phyloP scores from a whole-genome alignment of 164 flowering plant genomes.

The Brasenia schreberi region DNA sequence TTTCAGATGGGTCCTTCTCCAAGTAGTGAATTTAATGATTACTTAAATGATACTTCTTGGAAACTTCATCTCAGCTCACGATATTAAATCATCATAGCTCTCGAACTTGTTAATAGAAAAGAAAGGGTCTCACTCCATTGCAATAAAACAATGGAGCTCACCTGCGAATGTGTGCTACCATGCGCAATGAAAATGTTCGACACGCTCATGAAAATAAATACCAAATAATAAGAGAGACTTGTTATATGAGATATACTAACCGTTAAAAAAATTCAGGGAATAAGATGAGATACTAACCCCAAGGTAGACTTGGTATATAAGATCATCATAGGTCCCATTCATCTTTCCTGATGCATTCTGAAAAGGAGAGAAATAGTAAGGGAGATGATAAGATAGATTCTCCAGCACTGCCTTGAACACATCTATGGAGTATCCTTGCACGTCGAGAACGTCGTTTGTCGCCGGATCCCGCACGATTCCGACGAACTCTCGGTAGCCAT shows the following conservation, averaged over 20 bases:
- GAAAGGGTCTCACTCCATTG: too few relatives aligned
- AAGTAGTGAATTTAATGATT: not conserved
- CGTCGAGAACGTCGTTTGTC: slow-evolving; percentile 2
- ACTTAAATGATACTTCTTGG: too few relatives aligned
- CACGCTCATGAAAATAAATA: too few relatives aligned
- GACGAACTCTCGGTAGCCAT: slow-evolving; percentile 21
- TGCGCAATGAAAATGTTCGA: too few relatives aligned
- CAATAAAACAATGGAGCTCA: too few relatives aligned
- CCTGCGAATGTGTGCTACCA: too few relatives aligned
- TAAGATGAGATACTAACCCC: slow-evolving; percentile 8
- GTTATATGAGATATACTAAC: not conserved
- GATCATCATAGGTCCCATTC: slow-evolving; percentile 13
- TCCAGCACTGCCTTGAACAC: slow-evolving; percentile 28
- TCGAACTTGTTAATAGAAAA: too few relatives aligned
- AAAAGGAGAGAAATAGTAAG: slow-evolving; percentile 23
- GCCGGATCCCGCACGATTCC: slow-evolving; percentile 3
- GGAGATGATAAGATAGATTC: slow-evolving; percentile 20
- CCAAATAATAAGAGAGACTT: too few relatives aligned
- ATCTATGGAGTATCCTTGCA: slow-evolving; percentile 19
- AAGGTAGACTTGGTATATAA: slow-evolving; percentile 14
- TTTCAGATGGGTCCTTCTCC: too few relatives aligned
- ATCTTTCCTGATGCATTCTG: slow-evolving; percentile 2
- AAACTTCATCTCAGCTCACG: too few relatives aligned
- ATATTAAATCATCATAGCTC: too few relatives aligned
- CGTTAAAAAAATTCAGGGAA: not conserved